Base-by-base conservation (phyloP, 352 stramenopile genomes). In the Pythium oligandrum region DNA sequence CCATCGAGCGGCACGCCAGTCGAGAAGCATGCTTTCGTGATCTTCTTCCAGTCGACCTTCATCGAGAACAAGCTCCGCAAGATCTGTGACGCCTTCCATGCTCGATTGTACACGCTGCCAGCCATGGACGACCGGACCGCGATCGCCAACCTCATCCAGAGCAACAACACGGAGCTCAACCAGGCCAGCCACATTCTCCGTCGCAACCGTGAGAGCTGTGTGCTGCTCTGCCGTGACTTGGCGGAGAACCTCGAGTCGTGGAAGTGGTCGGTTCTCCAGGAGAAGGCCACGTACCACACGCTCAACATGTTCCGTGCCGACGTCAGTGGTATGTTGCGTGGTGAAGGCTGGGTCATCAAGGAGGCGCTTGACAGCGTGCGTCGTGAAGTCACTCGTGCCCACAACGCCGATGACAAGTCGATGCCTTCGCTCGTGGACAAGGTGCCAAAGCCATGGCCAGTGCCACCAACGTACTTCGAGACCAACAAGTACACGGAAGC, bases 401-500 rank as follows among this genome's bases (percentile, higher is more conserved):
- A 98, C 67, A 83, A 83, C 7, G 94, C 85, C 32, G 96, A 97
- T 71, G 93, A 98, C 65, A 94, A 95, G 63, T 93, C 85, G 40
- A 97, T 97, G 83, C 90, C 91, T 51, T 95, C 78, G 55, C 83
- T 98, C 34, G 80, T 98, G 45, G 92, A 98, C 63, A 83, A 77
- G 43, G 87, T 99, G 39, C 76, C 94, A 30, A 97, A 98, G 67
- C 93, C 92, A 2, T 99, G 96, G 96, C 96, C 96, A 6, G 94
- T 84, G 31, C 91, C 96, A 47, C 97, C 97, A 12, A 99, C 97
- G 9, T 97, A 98, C 76, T 99, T 99, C 71, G 82, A 97, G 51
- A 98, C 93, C 31, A 99, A 99, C 86, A 98, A 98, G 72, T 99
- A 99, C 74, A 99, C 97, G 9, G 88, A 96, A 40, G 96, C 90